Evolutionary conservation across 2,329 filamentous ascomycete species (phyloP).

Genomic region (Metarhizium humberi): DNA sequence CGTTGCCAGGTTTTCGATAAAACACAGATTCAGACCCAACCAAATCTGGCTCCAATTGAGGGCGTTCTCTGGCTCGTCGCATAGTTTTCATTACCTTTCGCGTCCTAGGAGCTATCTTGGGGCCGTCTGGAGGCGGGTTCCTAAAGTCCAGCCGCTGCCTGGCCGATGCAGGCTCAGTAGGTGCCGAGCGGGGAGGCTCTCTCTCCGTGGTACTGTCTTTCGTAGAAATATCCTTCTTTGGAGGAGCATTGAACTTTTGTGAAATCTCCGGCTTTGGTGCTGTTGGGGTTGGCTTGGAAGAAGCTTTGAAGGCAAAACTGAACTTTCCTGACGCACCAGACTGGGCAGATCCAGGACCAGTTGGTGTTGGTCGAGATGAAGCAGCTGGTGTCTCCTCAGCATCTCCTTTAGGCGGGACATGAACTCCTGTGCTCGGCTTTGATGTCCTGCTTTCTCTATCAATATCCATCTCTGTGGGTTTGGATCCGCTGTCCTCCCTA

Average conservation of each 20-base stretch:
- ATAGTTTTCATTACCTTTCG: conserved; percentile 59
- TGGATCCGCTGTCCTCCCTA: neutral
- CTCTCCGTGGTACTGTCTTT: conserved; percentile 26
- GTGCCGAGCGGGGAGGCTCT: conserved; percentile 39
- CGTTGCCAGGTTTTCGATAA: conserved; percentile 92
- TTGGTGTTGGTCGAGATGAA: neutral
- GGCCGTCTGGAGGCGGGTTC: conserved; percentile 23
- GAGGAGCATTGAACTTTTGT: conserved; percentile 56
- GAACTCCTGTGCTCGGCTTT: neutral
- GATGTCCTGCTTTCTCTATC: neutral
- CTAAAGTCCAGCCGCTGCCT: conserved; percentile 28
- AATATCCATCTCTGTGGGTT: neutral
- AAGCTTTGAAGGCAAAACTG: conserved; percentile 85
- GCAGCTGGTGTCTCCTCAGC: conserved; percentile 1
- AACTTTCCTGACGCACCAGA: conserved; percentile 57
- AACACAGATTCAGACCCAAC: conserved; percentile 81
- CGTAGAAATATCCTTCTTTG: conserved; percentile 27
- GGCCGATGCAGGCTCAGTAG: conserved; percentile 44
- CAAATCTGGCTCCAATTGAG: conserved; percentile 62
- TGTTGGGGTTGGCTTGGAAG: conserved; percentile 47
- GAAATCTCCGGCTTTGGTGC: conserved; percentile 57
- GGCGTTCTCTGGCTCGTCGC: conserved; percentile 62
- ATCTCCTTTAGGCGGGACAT: neutral
- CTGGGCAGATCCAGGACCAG: conserved; percentile 41
- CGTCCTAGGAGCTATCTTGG: conserved; percentile 36